Base-by-base conservation (phyloP, 257 asterid species). In the Solanum lycopersicoides region DNA sequence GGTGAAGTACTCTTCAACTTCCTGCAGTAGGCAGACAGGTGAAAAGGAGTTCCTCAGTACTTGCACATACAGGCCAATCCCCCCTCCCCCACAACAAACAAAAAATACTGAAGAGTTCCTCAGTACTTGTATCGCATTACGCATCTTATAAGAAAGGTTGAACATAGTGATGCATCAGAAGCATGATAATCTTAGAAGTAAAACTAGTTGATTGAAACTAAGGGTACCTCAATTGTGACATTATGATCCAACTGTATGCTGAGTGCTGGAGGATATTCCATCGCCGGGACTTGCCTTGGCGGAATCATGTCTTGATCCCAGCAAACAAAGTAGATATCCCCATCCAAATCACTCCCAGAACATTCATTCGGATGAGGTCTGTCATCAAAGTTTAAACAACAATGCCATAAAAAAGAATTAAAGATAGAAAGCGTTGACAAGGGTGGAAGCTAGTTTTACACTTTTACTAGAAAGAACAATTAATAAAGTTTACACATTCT, bases 291-390 rank as follows among this genome's bases (percentile, higher is more conserved):
- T 87, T 93, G 94, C 72, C 3, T 59, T 21, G 91, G 89, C 8
- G 98, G 99, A 86, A 96, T 91, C 93, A 97, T 65, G 21, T 94
- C 99, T 21, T 37, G 86, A 72, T 97, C 99, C 99, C 99, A 96
- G 84, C 98, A 92, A 32, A 97, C 99, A 87, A 95, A 96, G 93
- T 95, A 97, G 86, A 96, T 86, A 88, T 97, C 99, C 53, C 99
- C 99, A 86, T 97, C 99, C 93, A 96, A 91, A 89, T 97, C 99
- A 85, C 99, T 95, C 86, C 99, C 98, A 30, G 99, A 97, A 86
- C 99, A 97, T 93, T 97, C 99, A 90, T 96, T 95, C 41, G 99
- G 99, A 90, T 95, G 99, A 32, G 99, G 99, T 86, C 99, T 95
- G 91, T 88, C 15, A 86, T 83, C 53, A 86, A 63, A 80, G 41